Conservation (phyloP, 75 land plant species). For the Sequoiadendron giganteum region DNA sequence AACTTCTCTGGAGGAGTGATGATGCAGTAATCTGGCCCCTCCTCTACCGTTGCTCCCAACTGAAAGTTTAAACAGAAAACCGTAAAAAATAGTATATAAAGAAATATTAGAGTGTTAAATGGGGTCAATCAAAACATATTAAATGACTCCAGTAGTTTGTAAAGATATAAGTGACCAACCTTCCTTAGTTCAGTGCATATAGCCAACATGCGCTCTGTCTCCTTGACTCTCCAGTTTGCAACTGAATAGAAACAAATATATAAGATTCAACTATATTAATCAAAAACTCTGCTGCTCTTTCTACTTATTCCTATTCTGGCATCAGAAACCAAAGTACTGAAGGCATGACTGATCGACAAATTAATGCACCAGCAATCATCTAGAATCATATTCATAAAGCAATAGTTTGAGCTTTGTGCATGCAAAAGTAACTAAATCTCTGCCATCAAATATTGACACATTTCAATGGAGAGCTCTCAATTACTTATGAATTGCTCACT, state of each 20-base stretch:
- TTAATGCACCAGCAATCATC: background rate
- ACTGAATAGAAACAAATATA: slow-evolving; percentile 45
- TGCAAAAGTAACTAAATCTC: background rate
- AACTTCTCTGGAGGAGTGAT: slow-evolving; percentile 94
- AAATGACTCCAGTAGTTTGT: background rate
- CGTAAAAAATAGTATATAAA: background rate
- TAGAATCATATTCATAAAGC: background rate
- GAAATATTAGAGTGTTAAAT: background rate
- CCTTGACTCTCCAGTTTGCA: slow-evolving; percentile 99
- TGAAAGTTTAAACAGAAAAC: slow-evolving; percentile 21
- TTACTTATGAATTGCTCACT: background rate
- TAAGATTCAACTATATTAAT: background rate
- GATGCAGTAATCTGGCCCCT: slow-evolving; percentile 96
- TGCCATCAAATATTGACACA: background rate
- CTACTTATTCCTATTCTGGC: background rate
- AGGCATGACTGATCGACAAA: background rate
- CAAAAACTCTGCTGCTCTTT: background rate
- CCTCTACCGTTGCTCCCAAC: slow-evolving; percentile 94
- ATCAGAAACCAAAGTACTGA: background rate
- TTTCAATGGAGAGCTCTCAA: background rate
- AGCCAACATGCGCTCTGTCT: slow-evolving; percentile 96
- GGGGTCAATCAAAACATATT: background rate
- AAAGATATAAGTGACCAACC: slow-evolving; percentile 32
- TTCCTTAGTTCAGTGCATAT: slow-evolving; percentile 93
- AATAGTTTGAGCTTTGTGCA: background rate